phyloP scores from a whole-genome alignment of 305 asterid genomes.

The Lippia alba region DNA sequence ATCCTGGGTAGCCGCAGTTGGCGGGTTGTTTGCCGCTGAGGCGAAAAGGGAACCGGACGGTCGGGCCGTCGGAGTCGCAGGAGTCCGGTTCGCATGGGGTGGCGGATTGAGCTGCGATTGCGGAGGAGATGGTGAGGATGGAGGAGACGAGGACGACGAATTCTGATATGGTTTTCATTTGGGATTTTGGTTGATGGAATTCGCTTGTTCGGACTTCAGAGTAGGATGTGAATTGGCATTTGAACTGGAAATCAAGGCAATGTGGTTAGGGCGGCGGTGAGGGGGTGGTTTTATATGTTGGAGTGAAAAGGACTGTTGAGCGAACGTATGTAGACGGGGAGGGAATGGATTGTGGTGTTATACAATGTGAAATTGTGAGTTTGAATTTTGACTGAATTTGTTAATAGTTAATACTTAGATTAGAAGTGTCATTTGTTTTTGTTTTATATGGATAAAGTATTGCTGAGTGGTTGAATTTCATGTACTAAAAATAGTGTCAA shows the following conservation, averaged over 20 bases:
- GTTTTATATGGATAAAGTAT: too few relatives aligned
- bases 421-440: too few relatives aligned
- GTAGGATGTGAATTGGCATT: neutral
- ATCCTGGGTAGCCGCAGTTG: slow-evolving; percentile 66
- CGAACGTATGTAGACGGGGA: neutral
- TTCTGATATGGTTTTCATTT: slow-evolving; percentile 31
- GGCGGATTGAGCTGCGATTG: slow-evolving; percentile 22
- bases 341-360: neutral
- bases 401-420: too few relatives aligned
- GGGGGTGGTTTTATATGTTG: slow-evolving; percentile 1
- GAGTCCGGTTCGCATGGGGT: slow-evolving; percentile 41
- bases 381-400: neutral
- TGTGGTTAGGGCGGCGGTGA: neutral
- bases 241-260: slow-evolving; percentile 1
- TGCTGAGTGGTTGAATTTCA: too few relatives aligned
- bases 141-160: slow-evolving; percentile 29
- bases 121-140: slow-evolving; percentile 19
- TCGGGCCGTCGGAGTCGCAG: slow-evolving; percentile 48
- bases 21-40: slow-evolving; percentile 38
- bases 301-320: slow-evolving; percentile 8
- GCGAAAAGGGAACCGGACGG: slow-evolving; percentile 72
- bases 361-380: neutral
- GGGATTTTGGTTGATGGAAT: neutral
- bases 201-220: neutral
- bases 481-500: too few relatives aligned